A percentile compares a stretch with the other conserved stretches of the same genome.
These are phyloP conservation scores for Teunomyces barrocoloradensis DNA, from an alignment of 805 yeast genomes.

Conservation along the genomic window DNA sequence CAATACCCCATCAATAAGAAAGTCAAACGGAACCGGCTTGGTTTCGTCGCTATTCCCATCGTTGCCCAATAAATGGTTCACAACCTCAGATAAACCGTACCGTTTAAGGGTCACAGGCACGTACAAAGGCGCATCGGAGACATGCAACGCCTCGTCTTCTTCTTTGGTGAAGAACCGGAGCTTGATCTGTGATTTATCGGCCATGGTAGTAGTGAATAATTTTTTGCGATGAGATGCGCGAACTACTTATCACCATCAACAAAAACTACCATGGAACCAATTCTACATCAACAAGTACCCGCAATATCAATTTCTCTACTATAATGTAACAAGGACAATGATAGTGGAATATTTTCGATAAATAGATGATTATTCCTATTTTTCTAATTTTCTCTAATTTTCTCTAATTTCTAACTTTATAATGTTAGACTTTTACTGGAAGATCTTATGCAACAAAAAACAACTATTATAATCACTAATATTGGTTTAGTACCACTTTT, in stretches of 20 bases:
- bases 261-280: too few species aligned
- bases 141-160: conserved; percentile 67
- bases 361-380: too few species aligned
- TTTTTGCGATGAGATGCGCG: conserved; percentile 2
- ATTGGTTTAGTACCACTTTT: too few species aligned
- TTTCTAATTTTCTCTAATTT: too few species aligned
- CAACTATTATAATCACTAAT: too few species aligned
- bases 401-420: too few species aligned
- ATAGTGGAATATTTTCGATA: neutral
- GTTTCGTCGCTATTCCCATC: conserved; percentile 41
- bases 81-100: conserved; percentile 92
- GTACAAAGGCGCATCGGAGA: conserved; percentile 73
- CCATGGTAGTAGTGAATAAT: conserved; percentile 12
- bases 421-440: too few species aligned
- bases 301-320: neutral
- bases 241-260: too few species aligned
- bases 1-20: conserved; percentile 80
- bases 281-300: too few species aligned
- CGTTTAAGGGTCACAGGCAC: conserved; percentile 86
- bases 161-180: conserved; percentile 86
- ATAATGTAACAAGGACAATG: neutral
- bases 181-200: conserved; percentile 63
- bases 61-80: conserved; percentile 73
- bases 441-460: too few species aligned
- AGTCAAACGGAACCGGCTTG: conserved; percentile 83